Conservation (phyloP, 106 monocot genomes). For the Dioscorea alata region DNA sequence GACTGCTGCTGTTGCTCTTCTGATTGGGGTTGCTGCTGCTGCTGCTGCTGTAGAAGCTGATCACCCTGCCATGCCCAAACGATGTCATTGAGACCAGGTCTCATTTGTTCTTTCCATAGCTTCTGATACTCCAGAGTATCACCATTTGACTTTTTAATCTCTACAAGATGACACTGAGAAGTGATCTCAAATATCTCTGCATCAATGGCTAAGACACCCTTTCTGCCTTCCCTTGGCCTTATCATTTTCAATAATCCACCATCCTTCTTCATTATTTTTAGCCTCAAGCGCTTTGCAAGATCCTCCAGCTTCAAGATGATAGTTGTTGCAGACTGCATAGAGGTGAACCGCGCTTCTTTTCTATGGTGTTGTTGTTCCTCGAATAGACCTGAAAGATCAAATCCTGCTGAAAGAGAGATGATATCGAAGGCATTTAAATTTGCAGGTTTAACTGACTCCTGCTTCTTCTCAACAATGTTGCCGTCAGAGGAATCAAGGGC, state of each 20-base stretch:
- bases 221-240: slow-evolving; percentile 21
- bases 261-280: slow-evolving; percentile 23
- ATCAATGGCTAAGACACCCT: slow-evolving; percentile 27
- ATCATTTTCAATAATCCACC: slow-evolving; percentile 29
- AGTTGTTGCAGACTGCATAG: slow-evolving; percentile 15
- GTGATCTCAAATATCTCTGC: slow-evolving; percentile 30
- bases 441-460: slow-evolving; percentile 3
- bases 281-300: slow-evolving; percentile 12
- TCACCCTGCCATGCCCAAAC: slow-evolving; percentile 47
- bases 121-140: slow-evolving; percentile 45
- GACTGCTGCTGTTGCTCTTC: background rate
- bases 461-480: slow-evolving; percentile 9
- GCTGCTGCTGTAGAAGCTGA: background rate
- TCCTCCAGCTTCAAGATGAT: slow-evolving; percentile 34
- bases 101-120: slow-evolving; percentile 36
- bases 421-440: slow-evolving; percentile 40
- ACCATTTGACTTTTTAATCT: slow-evolving; percentile 31
- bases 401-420: slow-evolving; percentile 40
- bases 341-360: slow-evolving; percentile 27
- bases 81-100: slow-evolving; percentile 35
- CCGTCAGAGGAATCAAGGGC: background rate
- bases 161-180: slow-evolving; percentile 24
- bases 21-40: background rate
- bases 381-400: slow-evolving; percentile 35
- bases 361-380: slow-evolving; percentile 15